phyloP scores from a whole-genome alignment of 192 early-diverging fungal genomes.

The Backusella circina region DNA sequence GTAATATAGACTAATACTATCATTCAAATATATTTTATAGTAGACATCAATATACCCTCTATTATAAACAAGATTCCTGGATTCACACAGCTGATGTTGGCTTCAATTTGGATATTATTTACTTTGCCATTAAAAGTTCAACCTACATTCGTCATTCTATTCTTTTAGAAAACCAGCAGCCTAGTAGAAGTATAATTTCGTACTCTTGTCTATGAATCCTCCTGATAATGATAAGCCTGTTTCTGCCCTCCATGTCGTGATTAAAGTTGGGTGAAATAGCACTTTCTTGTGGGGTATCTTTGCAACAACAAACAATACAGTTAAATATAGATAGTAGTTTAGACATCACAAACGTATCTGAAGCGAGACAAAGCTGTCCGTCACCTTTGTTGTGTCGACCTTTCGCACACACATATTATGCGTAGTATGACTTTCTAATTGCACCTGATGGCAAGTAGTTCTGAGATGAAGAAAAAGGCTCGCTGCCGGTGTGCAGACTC shows the following conservation, averaged over 20 bases:
- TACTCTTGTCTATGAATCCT: neutral
- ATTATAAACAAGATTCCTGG: too few relatives aligned
- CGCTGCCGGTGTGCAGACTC: conserved; percentile 21
- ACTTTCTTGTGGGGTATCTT: conserved; percentile 39
- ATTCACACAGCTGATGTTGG: conserved; percentile 14
- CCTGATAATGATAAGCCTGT: neutral
- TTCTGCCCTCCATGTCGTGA: conserved; percentile 38
- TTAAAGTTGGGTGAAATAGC: conserved; percentile 35
- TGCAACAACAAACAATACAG: conserved; percentile 33
- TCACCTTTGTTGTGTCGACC: conserved; percentile 16
- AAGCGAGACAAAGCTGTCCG: neutral
- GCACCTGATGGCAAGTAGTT: conserved; percentile 11
- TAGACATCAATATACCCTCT: too few relatives aligned
- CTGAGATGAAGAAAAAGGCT: conserved; percentile 7
- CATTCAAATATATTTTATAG: too few relatives aligned
- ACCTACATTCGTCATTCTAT: conserved; percentile 37
- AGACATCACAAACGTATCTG: neutral
- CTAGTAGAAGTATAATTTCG: neutral
- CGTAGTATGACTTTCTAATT: conserved; percentile 20
- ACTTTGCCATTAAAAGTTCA: conserved; percentile 40
- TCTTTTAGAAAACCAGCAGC: conserved; percentile 16
- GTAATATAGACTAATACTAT: too few relatives aligned
- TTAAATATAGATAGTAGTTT: neutral
- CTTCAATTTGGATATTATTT: conserved; percentile 47
- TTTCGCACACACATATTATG: conserved; percentile 18